Evolutionary conservation across 148 eudicot genomes (phyloP), one percentile per base, ranked within the genome.

Genomic region (Chenopodium berlandieri): DNA sequence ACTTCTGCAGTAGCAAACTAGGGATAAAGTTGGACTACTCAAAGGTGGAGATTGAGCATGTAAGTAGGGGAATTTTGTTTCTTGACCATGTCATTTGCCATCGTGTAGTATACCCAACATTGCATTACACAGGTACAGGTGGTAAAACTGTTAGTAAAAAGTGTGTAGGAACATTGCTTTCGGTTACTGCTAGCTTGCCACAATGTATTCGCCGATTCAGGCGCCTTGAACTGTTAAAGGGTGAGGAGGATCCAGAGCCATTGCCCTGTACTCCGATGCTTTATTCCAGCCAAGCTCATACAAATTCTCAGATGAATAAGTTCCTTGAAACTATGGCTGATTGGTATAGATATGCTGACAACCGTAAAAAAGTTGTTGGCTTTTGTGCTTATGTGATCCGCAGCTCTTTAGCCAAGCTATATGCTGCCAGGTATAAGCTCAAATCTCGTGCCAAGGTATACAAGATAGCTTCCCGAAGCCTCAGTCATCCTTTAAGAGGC

Each of bases 301-400:
- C 99, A 2, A 96, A 96, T 82, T 80, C 94, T 77, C 99, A 96
- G 88, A 96, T 96, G 99, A 96, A 96, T 84, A 96, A 96, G 86
- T 91, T 96, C 56, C 97, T 96, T 23, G 99, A 96, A 84, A 92
- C 97, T 58, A 94, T 96, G 97, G 97, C 98, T 44, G 99, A 96
- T 85, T 96, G 99, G 99, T 96, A 90, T 75, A 88, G 88, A 86
- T 96, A 90, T 76, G 99, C 99, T 47, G 99, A 96, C 82, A 96
- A 96, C 77, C 88, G 99, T 46, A 96, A 94, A 82, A 96, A 96
- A 80, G 86, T 93, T 86, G 94, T 94, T 66, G 99, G 95, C 2
- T 96, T 96, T 86, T 92, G 94, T 88, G 97, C 99, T 27, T 96
- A 96, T 87, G 94, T 96, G 73, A 87, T 96, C 32, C 92, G 99